Conservation (phyloP, 768 basidiomycete genomes). For the Boletus pseudopeckii region DNA sequence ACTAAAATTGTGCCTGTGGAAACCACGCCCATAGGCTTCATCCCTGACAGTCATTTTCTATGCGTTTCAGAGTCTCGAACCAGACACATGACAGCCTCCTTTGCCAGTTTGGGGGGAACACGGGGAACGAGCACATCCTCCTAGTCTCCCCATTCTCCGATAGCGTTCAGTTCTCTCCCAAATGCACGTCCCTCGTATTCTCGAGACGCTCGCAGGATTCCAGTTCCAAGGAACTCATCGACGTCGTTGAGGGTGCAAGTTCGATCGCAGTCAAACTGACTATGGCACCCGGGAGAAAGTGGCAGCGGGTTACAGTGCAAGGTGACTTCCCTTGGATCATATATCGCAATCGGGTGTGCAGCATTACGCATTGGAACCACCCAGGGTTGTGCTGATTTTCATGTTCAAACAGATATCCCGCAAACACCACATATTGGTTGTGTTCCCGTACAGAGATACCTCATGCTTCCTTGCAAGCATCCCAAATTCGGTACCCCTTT, state of each 20-base stretch:
- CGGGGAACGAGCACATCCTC: conserved; percentile 5
- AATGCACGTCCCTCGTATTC: conserved; percentile 15
- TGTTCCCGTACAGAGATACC: conserved; percentile 59
- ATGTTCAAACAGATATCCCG: conserved; percentile 40
- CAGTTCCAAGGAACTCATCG: conserved; percentile 21
- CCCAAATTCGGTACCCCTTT: conserved; percentile 65
- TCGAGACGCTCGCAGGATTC: conserved; percentile 12
- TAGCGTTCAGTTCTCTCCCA: conserved; percentile 19
- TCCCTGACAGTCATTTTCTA: not conserved
- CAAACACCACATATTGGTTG: conserved; percentile 44
- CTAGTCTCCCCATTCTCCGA: conserved; percentile 25
- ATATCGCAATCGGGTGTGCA: conserved; percentile 51
- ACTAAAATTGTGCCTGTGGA: not conserved
- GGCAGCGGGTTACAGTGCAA: conserved; percentile 42
- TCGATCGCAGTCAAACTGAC: conserved; percentile 21
- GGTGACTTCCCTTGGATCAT: conserved; percentile 55
- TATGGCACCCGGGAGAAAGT: conserved; percentile 35
- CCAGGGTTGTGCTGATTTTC: conserved; percentile 3
- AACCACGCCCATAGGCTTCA: not conserved
- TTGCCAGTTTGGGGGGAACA: conserved; percentile 12
- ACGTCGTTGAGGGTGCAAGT: conserved; percentile 1
- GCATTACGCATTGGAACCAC: not conserved
- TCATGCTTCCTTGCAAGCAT: conserved; percentile 57
- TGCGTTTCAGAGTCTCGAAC: conserved; percentile 36
- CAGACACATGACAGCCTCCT: conserved; percentile 32